A percentile compares a stretch with the other conserved stretches of the same genome.
Evolutionary conservation across 2,329 filamentous ascomycete species (phyloP).

Genomic region (Neofusicoccum kwambonambiense): DNA sequence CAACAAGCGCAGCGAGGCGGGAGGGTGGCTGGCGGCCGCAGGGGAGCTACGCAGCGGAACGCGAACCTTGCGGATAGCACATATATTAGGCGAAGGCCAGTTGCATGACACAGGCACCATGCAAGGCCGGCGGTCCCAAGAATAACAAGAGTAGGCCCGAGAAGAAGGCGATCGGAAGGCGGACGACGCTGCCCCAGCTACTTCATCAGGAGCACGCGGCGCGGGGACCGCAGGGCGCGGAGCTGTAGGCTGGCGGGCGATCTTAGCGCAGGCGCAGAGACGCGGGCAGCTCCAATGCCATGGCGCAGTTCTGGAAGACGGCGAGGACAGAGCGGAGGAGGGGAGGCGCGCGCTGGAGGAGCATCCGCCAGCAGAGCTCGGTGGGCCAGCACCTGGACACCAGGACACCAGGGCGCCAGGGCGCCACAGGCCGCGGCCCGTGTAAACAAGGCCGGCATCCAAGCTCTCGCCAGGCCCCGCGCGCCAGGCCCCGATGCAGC

Average conservation of each 20-base stretch:
- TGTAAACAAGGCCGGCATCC: not conserved
- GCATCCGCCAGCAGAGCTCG: not conserved
- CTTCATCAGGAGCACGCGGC: not conserved
- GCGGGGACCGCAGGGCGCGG: not conserved
- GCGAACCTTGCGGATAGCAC: not conserved
- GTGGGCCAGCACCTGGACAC: not conserved
- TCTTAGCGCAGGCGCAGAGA: not conserved
- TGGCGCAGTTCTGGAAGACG: not conserved
- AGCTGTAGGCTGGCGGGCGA: not conserved
- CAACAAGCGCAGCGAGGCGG: not conserved
- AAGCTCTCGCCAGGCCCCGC: not conserved
- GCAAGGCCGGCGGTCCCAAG: not conserved
- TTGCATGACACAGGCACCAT: not conserved
- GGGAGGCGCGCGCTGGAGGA: not conserved
- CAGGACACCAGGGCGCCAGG: too few species aligned
- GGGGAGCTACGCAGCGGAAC: not conserved
- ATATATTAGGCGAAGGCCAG: not conserved
- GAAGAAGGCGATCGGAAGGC: not conserved
- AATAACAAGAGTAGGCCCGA: not conserved
- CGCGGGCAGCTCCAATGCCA: not conserved
- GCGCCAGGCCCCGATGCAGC: not conserved
- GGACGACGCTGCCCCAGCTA: too few species aligned
- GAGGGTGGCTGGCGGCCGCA: not conserved
- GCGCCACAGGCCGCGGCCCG: not conserved
- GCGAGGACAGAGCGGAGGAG: not conserved